Conservation (phyloP, 208 protist species). For the Leishmania mexicana region DNA sequence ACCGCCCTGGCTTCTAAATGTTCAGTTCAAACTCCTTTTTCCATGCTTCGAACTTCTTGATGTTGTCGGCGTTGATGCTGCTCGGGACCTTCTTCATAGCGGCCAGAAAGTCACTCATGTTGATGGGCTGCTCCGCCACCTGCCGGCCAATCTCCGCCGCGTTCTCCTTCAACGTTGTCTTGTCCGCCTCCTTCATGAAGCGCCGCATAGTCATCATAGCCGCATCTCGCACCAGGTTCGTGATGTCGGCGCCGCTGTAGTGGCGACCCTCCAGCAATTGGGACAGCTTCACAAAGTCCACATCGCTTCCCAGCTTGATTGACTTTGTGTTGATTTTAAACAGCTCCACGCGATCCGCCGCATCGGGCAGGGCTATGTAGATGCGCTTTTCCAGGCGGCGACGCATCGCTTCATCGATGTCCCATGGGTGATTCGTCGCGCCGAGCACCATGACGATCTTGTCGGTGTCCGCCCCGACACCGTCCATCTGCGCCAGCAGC, state of each 20-base stretch:
- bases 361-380: conserved; percentile 91
- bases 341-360: conserved; percentile 74
- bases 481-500: conserved; percentile 98
- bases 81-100: conserved; percentile 87
- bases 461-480: conserved; percentile 69
- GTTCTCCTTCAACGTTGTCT: conserved; percentile 66
- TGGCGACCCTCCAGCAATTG: conserved; percentile 77
- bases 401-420: conserved; percentile 93
- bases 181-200: conserved; percentile 83
- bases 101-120: conserved; percentile 84
- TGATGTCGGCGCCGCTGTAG: conserved; percentile 94
- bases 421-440: conserved; percentile 93
- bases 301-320: conserved; percentile 72
- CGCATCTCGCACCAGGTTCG: conserved; percentile 89
- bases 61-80: conserved; percentile 84
- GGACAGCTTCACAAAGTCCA: conserved; percentile 79
- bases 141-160: conserved; percentile 78
- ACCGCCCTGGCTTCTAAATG: conserved; percentile 18
- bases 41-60: conserved; percentile 89
- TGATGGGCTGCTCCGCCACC: conserved; percentile 83
- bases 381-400: conserved; percentile 93
- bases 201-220: conserved; percentile 94
- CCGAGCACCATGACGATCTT: conserved; percentile 94
- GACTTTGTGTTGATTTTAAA: conserved; percentile 82
- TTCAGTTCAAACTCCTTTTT: conserved; percentile 90